phyloP scores from a whole-genome alignment of 805 yeast genomes.

The Priceomyces carsonii region DNA sequence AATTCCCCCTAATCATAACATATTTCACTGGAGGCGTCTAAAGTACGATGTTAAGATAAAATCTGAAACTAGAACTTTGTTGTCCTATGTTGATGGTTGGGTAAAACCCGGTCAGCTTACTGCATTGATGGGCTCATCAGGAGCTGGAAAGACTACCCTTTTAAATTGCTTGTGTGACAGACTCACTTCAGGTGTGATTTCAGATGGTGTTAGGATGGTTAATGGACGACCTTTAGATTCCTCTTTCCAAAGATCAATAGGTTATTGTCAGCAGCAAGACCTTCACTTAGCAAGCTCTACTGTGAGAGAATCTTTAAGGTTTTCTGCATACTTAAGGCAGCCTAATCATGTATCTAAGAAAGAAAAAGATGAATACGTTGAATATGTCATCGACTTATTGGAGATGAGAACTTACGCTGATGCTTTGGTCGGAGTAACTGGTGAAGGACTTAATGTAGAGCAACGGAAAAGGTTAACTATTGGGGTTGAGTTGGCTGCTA shows the following conservation, averaged over 20 bases:
- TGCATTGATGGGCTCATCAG: constrained; percentile 62
- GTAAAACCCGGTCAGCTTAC: constrained; percentile 82
- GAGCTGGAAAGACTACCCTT: constrained; percentile 48
- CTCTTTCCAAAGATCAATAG: too few species aligned
- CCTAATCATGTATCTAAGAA: too few species aligned
- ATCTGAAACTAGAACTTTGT: constrained; percentile 40
- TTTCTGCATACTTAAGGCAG: constrained; percentile 8
- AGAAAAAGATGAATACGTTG: constrained; percentile 13
- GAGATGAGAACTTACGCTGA: constrained; percentile 17
- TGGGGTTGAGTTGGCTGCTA: constrained; percentile 18
- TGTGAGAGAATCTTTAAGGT: constrained; percentile 18
- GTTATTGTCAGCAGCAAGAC: constrained; percentile 23
- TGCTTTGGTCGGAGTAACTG: constrained; percentile 18
- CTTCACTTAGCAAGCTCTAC: constrained; percentile 20
- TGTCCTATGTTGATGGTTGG: constrained; percentile 75
- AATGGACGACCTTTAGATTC: constrained; percentile 24
- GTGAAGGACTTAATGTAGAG: constrained; percentile 23
- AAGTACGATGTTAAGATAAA: constrained; percentile 38
- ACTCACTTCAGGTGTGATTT: constrained; percentile 23
- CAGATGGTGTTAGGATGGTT: constrained; percentile 42
- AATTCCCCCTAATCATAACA: too few species aligned
- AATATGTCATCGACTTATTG: constrained; percentile 10
- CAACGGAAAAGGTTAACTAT: constrained; percentile 21
- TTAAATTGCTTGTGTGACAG: constrained; percentile 38
- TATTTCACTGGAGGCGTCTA: constrained; percentile 42